A percentile compares a stretch with the other conserved stretches of the same genome.
These are phyloP conservation scores for Penicillium sp. DNA, from an alignment of 2,329 filamentous ascomycete genomes.

Conservation along the genomic window DNA sequence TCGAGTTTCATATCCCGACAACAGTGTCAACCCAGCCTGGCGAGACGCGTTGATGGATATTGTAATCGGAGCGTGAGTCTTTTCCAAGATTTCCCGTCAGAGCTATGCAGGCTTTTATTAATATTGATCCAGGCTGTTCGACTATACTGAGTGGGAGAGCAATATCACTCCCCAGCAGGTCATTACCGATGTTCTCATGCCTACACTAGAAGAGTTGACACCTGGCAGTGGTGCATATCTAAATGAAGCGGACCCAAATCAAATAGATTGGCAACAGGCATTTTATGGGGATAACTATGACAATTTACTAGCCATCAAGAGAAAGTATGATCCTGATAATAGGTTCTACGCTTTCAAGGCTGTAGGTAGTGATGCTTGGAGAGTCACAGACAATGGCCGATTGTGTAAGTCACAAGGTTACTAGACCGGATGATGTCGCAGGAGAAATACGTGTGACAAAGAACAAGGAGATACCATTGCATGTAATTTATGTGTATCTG, in stretches of 20 bases:
- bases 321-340: conserved; percentile 15
- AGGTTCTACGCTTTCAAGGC: conserved; percentile 14
- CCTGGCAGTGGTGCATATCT: conserved; percentile 23
- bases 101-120: neutral
- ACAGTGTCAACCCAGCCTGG: conserved; percentile 20
- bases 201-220: conserved; percentile 11
- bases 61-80: conserved; percentile 7
- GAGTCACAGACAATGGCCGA: neutral
- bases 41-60: conserved; percentile 8
- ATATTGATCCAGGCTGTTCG: conserved; percentile 2
- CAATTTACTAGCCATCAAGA: conserved; percentile 5
- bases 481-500: neutral
- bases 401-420: neutral
- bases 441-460: neutral
- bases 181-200: conserved; percentile 14
- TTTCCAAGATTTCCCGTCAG: neutral
- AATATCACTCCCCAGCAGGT: neutral
- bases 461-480: neutral
- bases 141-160: conserved; percentile 2
- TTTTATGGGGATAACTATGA: conserved; percentile 26
- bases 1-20: conserved; percentile 1
- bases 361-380: conserved; percentile 17
- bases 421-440: neutral
- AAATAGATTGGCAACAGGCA: conserved; percentile 20
- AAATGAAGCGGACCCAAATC: conserved; percentile 26